A percentile compares a stretch with the other conserved stretches of the same genome.
Evolutionary conservation across 1,139 yeast species (phyloP).

Genomic region (Pneumocystis wakefieldiae): DNA sequence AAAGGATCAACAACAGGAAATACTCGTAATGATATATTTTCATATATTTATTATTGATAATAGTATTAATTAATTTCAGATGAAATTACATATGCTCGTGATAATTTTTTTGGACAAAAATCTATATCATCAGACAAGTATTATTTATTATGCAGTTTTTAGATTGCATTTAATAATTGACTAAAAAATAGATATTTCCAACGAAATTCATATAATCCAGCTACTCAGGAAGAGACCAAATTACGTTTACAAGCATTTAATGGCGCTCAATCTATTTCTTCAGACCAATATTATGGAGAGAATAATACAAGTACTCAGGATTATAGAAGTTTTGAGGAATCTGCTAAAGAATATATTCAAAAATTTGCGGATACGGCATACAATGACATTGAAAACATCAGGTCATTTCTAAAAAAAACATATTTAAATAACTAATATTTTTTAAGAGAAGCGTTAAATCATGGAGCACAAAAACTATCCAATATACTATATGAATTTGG

Average conservation of each 20-base stretch:
- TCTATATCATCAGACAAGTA: slow-evolving; percentile 72
- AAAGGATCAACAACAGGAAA: neutral
- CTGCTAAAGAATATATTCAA: neutral
- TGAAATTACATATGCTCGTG: slow-evolving; percentile 27
- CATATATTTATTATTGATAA: neutral
- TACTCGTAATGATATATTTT: neutral
- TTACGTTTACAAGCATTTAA: slow-evolving; percentile 61
- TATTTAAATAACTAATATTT: neutral
- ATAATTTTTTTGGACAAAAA: slow-evolving; percentile 75
- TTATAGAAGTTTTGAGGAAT: neutral
- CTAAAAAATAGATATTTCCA: slow-evolving; percentile 37
- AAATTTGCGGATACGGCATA: neutral
- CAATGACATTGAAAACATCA: neutral
- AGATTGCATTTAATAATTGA: neutral
- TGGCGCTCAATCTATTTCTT: slow-evolving; percentile 83
- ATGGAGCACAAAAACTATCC: neutral
- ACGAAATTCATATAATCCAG: slow-evolving; percentile 68
- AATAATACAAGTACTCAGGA: slow-evolving; percentile 17
- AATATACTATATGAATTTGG: neutral
- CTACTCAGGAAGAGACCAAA: slow-evolving; percentile 64
- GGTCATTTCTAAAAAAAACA: neutral
- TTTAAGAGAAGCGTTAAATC: neutral
- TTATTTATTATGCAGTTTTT: slow-evolving; percentile 3
- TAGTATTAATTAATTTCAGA: slow-evolving; percentile 3
- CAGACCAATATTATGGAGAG: slow-evolving; percentile 76